Evolutionary conservation across 179 eudicot species (phyloP).

Genomic region (Carnegiea gigantea): DNA sequence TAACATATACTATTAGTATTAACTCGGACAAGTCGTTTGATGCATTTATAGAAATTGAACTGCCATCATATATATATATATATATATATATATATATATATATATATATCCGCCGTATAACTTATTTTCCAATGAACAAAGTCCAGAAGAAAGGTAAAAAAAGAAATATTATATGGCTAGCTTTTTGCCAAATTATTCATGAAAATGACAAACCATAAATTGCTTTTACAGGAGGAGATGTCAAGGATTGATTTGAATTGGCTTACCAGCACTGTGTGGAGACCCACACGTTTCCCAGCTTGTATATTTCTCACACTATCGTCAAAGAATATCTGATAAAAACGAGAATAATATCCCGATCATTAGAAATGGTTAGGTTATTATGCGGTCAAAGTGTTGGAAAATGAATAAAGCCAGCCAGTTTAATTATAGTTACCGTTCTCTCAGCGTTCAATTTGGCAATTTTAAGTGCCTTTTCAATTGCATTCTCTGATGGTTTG

Average conservation of each 20-base stretch:
- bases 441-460: constrained; percentile 69
- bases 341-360: constrained; percentile 13
- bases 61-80: too few species aligned
- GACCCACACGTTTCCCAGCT: constrained; percentile 87
- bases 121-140: too few species aligned
- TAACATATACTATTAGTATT: too few species aligned
- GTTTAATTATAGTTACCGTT: constrained; percentile 47
- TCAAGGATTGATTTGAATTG: not conserved
- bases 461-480: constrained; percentile 64
- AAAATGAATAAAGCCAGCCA: not conserved
- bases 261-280: constrained; percentile 81
- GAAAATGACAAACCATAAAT: constrained; percentile 19
- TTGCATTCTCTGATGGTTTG: constrained; percentile 76
- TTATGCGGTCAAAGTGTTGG: not conserved
- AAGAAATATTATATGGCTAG: constrained; percentile 3
- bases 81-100: too few species aligned
- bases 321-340: constrained; percentile 79
- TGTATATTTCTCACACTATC: constrained; percentile 81
- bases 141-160: not conserved
- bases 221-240: not conserved
- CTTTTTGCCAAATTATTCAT: constrained; percentile 3
- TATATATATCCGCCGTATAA: too few species aligned
- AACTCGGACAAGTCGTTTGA: too few species aligned
- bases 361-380: not conserved
- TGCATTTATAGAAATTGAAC: too few species aligned